Conservation (phyloP, 176 grass and related monocot genomes). For the Leersia perrieri region DNA sequence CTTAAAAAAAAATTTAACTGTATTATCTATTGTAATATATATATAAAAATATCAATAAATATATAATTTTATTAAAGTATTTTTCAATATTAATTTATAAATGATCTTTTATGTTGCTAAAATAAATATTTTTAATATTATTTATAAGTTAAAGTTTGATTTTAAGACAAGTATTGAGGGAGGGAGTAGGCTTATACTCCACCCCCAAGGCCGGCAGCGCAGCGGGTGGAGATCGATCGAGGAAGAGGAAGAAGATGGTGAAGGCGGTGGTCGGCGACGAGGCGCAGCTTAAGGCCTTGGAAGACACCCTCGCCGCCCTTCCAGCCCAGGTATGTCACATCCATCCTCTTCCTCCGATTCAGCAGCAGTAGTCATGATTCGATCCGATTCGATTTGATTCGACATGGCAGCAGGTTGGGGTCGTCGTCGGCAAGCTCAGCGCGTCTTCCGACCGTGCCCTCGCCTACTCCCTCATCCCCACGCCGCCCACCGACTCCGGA, state of each 20-base stretch:
- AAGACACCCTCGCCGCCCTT: constrained; percentile 49
- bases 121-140: no score
- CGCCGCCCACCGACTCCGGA: constrained; percentile 69
- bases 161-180: no score
- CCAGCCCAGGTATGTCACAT: constrained; percentile 5
- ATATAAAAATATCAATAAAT: no score
- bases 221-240: not conserved
- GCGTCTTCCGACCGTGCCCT: constrained; percentile 63
- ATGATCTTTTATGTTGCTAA: no score
- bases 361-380: no score
- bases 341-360: not conserved
- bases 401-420: constrained; percentile 45
- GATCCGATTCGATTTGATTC: not conserved
- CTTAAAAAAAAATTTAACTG: no score
- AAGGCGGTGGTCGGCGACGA: constrained; percentile 79
- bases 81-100: no score
- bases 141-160: no score
- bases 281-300: constrained; percentile 55
- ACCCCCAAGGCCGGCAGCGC: no score
- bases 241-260: constrained; percentile 47
- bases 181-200: no score
- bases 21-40: no score
- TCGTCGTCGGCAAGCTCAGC: constrained; percentile 82
- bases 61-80: no score
- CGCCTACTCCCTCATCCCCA: constrained; percentile 83